Conservation (phyloP, 768 basidiomycete species). For the Clitopilus passeckerianus region DNA sequence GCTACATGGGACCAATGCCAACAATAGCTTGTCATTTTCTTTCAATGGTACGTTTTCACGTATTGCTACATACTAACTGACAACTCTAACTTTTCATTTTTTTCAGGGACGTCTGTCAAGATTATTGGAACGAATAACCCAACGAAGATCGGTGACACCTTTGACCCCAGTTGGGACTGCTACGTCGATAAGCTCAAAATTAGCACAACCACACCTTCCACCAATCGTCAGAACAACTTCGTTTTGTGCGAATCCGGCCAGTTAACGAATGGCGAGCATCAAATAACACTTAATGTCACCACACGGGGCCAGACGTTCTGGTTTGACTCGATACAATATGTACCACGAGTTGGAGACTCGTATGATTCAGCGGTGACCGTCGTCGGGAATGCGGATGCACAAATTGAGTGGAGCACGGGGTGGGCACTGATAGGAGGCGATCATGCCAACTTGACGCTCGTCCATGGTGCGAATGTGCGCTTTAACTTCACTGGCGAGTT, state of each 20-base stretch:
- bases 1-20: conserved; percentile 20
- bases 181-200: conserved; percentile 17
- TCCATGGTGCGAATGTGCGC: neutral
- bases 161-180: conserved; percentile 18
- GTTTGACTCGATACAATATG: conserved; percentile 21
- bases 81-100: neutral
- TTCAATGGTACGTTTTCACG: conserved; percentile 20
- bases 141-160: neutral
- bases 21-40: conserved; percentile 20
- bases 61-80: neutral
- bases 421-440: conserved; percentile 11
- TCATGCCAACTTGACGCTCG: conserved; percentile 12
- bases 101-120: conserved; percentile 8
- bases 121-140: conserved; percentile 16
- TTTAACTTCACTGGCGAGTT: neutral
- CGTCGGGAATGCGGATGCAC: conserved; percentile 14
- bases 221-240: conserved; percentile 13
- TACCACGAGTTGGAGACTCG: conserved; percentile 12
- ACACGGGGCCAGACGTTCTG: conserved; percentile 19
- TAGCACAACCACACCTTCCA: conserved; percentile 5
- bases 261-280: conserved; percentile 15
- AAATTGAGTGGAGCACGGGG: conserved; percentile 14
- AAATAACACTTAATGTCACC: conserved; percentile 17
- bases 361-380: conserved; percentile 9
- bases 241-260: conserved; percentile 12